A percentile compares a stretch with the other conserved stretches of the same genome.
Evolutionary conservation across 108 stramenopile species (phyloP).

Genomic region (Cyclotella choctawhatcheeana): DNA sequence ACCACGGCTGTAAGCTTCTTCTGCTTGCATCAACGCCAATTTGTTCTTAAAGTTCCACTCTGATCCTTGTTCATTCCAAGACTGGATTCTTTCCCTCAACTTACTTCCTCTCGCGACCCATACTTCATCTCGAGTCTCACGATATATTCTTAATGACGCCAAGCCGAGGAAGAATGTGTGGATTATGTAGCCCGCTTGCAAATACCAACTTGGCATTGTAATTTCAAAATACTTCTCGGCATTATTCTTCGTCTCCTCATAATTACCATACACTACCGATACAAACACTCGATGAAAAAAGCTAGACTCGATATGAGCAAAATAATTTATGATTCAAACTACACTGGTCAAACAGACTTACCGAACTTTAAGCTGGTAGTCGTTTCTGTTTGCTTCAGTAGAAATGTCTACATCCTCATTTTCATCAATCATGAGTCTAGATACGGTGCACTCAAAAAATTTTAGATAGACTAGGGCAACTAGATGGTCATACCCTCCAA

Average conservation of each 20-base stretch:
- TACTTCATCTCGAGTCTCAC: neutral
- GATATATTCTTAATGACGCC: constrained; percentile 17
- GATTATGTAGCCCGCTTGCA: neutral
- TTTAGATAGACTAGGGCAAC: neutral
- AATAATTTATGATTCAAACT: neutral
- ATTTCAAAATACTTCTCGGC: neutral
- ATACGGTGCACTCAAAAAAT: neutral
- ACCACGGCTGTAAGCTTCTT: constrained; percentile 15
- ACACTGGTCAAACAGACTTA: neutral
- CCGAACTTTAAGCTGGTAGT: neutral
- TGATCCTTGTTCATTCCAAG: constrained; percentile 16
- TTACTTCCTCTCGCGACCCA: constrained; percentile 8
- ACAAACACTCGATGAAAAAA: constrained; percentile 2
- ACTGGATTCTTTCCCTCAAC: constrained; percentile 3
- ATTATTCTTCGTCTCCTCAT: constrained; percentile 2
- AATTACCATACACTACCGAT: neutral
- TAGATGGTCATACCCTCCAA: constrained; percentile 5
- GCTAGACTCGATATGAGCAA: neutral
- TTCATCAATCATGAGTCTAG: neutral
- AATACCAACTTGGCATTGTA: neutral
- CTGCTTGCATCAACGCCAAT: constrained; percentile 17
- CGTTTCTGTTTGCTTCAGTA: neutral
- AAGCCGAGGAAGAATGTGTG: constrained; percentile 14
- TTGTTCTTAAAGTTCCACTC: constrained; percentile 38
- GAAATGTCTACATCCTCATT: neutral